Evolutionary conservation across 441 rosid species (phyloP).

Genomic region (Geranium incanum): DNA sequence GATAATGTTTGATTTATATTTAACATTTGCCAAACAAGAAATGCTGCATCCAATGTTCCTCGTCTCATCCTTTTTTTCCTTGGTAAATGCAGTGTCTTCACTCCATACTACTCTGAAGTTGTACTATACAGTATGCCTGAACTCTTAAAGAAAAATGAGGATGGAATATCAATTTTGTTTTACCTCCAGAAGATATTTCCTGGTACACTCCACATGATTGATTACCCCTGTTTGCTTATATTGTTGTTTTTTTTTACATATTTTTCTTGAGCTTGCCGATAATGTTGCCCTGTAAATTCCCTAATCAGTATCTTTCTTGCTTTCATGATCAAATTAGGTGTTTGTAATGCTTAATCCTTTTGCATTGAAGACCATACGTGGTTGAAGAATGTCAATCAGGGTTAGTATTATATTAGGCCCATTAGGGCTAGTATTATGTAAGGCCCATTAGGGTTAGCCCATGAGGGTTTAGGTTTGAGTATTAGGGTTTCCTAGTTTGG

Average conservation of each 20-base stretch:
- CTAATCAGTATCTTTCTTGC: constrained; percentile 2
- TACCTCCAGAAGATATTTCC: constrained; percentile 99
- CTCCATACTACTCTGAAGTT: constrained; percentile 93
- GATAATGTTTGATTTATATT: neutral
- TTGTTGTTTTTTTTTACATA: neutral
- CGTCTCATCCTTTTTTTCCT: neutral
- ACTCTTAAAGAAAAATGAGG: constrained; percentile 83
- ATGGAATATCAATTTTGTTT: constrained; percentile 92
- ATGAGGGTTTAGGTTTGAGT: too few relatives aligned
- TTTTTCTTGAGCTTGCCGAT: neutral
- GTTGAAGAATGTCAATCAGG: too few relatives aligned
- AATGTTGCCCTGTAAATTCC: neutral
- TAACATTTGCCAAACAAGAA: neutral
- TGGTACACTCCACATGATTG: constrained; percentile 37
- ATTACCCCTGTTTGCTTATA: neutral
- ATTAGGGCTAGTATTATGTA: too few relatives aligned
- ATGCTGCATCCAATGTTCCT: neutral
- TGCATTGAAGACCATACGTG: neutral
- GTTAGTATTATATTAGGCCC: too few relatives aligned
- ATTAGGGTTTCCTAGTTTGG: too few relatives aligned
- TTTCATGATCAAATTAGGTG: neutral
- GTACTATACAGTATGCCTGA: constrained; percentile 93
- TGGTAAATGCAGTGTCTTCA: constrained; percentile 75
- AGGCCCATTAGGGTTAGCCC: too few relatives aligned
- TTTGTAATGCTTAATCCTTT: constrained; percentile 1